Conservation (phyloP, 768 basidiomycete species). For the Flagelloscypha sp. region DNA sequence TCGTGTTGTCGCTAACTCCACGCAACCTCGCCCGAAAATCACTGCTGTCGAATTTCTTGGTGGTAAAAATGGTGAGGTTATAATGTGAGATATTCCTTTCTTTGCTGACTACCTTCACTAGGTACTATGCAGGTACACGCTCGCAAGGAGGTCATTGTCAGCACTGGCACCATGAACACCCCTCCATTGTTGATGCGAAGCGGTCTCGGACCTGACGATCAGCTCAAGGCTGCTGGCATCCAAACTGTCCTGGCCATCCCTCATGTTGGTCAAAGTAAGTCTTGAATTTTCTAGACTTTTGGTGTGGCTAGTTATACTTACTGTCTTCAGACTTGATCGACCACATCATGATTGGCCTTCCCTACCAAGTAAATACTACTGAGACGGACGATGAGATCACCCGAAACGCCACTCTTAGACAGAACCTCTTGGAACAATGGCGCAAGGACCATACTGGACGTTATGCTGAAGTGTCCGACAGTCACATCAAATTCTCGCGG, state of each 20-base stretch:
- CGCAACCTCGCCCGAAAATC: too few relatives aligned
- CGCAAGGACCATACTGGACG: slow-evolving; percentile 12
- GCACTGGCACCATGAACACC: slow-evolving; percentile 15
- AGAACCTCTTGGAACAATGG: slow-evolving; percentile 14
- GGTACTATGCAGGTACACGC: too few relatives aligned
- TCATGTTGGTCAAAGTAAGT: slow-evolving; percentile 21
- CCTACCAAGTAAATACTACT: slow-evolving; percentile 17
- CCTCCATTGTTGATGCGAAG: slow-evolving; percentile 18
- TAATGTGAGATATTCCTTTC: slow-evolving; percentile 2
- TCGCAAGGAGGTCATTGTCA: slow-evolving; percentile 46
- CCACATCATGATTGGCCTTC: too few relatives aligned
- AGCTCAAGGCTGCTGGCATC: slow-evolving; percentile 8
- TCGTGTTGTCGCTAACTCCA: slow-evolving; percentile 6
- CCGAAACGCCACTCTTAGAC: slow-evolving; percentile 8
- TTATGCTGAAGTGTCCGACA: slow-evolving; percentile 8
- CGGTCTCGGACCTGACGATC: slow-evolving; percentile 17
- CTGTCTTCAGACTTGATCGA: too few relatives aligned
- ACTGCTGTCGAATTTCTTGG: not conserved
- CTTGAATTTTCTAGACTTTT: too few relatives aligned
- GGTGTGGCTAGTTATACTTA: too few relatives aligned
- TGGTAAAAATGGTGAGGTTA: slow-evolving; percentile 2
- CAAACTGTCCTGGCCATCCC: slow-evolving; percentile 12
- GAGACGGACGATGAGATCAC: slow-evolving; percentile 11
- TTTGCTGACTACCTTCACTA: slow-evolving; percentile 1
- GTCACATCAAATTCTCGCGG: slow-evolving; percentile 14